Evolutionary conservation across 805 yeast species (phyloP).

Genomic region (Metschnikowia chrysomelidarum): DNA sequence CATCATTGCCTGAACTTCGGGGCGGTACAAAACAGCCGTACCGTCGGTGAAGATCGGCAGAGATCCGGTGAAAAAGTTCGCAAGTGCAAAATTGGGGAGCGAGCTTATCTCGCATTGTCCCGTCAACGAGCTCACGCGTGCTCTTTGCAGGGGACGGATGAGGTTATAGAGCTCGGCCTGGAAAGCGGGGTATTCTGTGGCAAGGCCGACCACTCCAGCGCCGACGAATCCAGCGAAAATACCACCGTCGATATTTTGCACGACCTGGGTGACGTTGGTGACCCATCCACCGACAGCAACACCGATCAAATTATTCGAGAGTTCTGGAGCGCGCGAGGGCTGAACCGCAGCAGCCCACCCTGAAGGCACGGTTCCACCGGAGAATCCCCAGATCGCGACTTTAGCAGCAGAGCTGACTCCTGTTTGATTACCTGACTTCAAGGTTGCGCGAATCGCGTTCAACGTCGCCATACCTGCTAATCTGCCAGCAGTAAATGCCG

Average conservation of each 20-base stretch:
- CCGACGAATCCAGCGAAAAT: slow-evolving; percentile 31
- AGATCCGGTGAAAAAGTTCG: slow-evolving; percentile 8
- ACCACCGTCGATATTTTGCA: slow-evolving; percentile 24
- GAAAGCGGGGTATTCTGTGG: slow-evolving; percentile 32
- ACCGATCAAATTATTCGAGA: slow-evolving; percentile 24
- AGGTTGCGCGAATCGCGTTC: slow-evolving; percentile 30
- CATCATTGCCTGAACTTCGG: slow-evolving; percentile 6
- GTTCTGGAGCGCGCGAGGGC: slow-evolving; percentile 37
- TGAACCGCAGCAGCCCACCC: slow-evolving; percentile 40
- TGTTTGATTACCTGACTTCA: slow-evolving; percentile 19
- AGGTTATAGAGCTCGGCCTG: neutral
- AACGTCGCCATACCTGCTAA: slow-evolving; percentile 31
- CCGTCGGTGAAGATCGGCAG: slow-evolving; percentile 11
- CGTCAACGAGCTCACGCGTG: neutral
- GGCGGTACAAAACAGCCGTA: slow-evolving; percentile 5
- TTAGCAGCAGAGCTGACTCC: slow-evolving; percentile 22
- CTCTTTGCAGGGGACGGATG: neutral
- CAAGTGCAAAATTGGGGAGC: neutral
- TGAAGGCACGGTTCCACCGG: slow-evolving; percentile 40
- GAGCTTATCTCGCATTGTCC: neutral
- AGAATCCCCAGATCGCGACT: slow-evolving; percentile 34
- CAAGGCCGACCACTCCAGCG: slow-evolving; percentile 29
- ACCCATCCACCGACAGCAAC: slow-evolving; percentile 38
- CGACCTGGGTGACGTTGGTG: slow-evolving; percentile 31
- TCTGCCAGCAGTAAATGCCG: slow-evolving; percentile 32